A percentile compares a stretch with the other conserved stretches of the same genome.
Evolutionary conservation across 2,329 filamentous ascomycete species (phyloP).

Genomic region (Boeremia exigua): DNA sequence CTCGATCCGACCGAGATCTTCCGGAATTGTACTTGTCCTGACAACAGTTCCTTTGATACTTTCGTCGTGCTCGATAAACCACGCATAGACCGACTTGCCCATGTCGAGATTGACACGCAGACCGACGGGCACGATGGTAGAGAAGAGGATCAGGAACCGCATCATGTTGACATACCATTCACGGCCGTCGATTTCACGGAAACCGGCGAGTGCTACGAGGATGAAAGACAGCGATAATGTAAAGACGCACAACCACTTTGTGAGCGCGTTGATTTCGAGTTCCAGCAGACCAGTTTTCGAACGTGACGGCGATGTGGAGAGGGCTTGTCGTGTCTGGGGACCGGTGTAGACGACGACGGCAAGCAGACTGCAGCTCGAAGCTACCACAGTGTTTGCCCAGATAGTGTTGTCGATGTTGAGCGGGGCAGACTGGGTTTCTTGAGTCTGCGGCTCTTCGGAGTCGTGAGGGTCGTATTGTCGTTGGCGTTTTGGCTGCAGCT

Average conservation of each 20-base stretch:
- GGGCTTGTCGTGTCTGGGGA: conserved; percentile 87
- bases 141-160: conserved; percentile 97
- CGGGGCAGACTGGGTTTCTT: conserved; percentile 65
- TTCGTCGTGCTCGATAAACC: conserved; percentile 89
- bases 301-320: conserved; percentile 89
- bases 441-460: conserved; percentile 25
- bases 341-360: conserved; percentile 95
- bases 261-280: conserved; percentile 95
- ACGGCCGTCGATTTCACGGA: conserved; percentile 68
- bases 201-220: conserved; percentile 85
- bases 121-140: conserved; percentile 98
- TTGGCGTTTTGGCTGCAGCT: conserved; percentile 66
- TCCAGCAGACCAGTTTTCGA: conserved; percentile 95
- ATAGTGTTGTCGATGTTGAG: conserved; percentile 96
- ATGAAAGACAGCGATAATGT: conserved; percentile 86
- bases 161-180: conserved; percentile 97
- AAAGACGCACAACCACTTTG: conserved; percentile 91
- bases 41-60: conserved; percentile 93
- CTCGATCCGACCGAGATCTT: conserved; percentile 93
- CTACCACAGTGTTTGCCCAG: conserved; percentile 97
- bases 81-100: conserved; percentile 95
- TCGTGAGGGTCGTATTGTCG: conserved; percentile 55
- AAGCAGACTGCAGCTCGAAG: conserved; percentile 86
- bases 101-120: conserved; percentile 95
- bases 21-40: conserved; percentile 94